These are phyloP conservation scores for Colletotrichum cuscutae DNA, from an alignment of 2,329 filamentous ascomycete genomes.

Conservation along the genomic window DNA sequence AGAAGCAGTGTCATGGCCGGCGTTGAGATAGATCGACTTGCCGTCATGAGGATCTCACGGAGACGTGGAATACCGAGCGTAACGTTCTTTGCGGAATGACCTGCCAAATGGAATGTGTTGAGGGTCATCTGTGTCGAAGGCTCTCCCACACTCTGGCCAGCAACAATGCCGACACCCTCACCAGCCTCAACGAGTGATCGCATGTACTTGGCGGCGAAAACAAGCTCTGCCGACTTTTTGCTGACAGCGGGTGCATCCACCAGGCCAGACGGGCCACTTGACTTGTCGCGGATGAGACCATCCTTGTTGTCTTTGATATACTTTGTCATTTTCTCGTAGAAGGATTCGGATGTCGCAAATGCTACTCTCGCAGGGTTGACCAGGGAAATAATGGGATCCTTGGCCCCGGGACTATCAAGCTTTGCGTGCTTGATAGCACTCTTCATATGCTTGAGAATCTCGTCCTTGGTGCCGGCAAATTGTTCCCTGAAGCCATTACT, in stretches of 20 bases:
- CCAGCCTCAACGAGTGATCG: slow-evolving; percentile 92
- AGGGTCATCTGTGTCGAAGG: slow-evolving; percentile 99
- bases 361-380: slow-evolving; percentile 82
- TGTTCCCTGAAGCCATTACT: slow-evolving; percentile 57
- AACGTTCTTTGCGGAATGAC: slow-evolving; percentile 98
- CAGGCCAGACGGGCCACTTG: slow-evolving; percentile 48
- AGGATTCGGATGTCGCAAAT: slow-evolving; percentile 90
- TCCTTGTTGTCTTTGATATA: slow-evolving; percentile 84
- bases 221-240: slow-evolving; percentile 82
- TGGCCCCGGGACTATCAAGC: slow-evolving; percentile 63
- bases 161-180: slow-evolving; percentile 96
- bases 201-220: slow-evolving; percentile 93
- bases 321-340: slow-evolving; percentile 76
- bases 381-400: slow-evolving; percentile 79
- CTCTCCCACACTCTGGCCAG: slow-evolving; percentile 95
- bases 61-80: slow-evolving; percentile 97
- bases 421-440: slow-evolving; percentile 79
- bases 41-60: slow-evolving; percentile 98
- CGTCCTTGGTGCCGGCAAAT: slow-evolving; percentile 63
- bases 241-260: slow-evolving; percentile 47
- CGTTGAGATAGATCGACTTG: slow-evolving; percentile 87
- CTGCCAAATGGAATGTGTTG: slow-evolving; percentile 99
- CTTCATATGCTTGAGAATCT: slow-evolving; percentile 83
- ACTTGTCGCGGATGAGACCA: slow-evolving; percentile 57
- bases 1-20: slow-evolving; percentile 89